A percentile compares a stretch with the other conserved stretches of the same genome.
Conservation (phyloP, 2,329 filamentous ascomycete genomes). For the Decorospora gaudefroyi region DNA sequence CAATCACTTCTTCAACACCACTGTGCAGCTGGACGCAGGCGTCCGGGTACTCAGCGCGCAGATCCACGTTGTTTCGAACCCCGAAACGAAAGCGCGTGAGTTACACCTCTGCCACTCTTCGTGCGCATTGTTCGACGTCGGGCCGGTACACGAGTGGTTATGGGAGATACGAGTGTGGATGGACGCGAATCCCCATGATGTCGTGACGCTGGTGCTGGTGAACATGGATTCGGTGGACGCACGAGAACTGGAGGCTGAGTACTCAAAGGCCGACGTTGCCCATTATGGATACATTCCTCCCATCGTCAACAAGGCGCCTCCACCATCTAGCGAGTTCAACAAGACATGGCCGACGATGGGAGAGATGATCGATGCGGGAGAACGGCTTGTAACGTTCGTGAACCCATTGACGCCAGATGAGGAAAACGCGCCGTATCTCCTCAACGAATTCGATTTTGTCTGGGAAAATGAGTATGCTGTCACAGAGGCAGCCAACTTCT, state of each 20-base stretch:
- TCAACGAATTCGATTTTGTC: conserved; percentile 65
- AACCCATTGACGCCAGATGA: conserved; percentile 52
- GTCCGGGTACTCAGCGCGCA: conserved; percentile 71
- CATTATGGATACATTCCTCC: conserved; percentile 46
- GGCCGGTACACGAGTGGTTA: conserved; percentile 66
- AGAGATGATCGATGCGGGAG: conserved; percentile 65
- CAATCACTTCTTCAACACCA: conserved; percentile 74
- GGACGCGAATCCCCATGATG: conserved; percentile 68
- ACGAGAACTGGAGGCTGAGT: conserved; percentile 56
- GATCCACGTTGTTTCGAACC: conserved; percentile 63
- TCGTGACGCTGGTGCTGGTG: conserved; percentile 72
- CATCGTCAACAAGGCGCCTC: conserved; percentile 57
- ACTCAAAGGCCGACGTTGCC: conserved; percentile 56
- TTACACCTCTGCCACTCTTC: conserved; percentile 71
- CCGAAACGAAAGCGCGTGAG: conserved; percentile 32
- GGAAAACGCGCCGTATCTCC: conserved; percentile 59
- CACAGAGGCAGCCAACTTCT: conserved; percentile 64
- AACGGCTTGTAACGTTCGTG: conserved; percentile 69
- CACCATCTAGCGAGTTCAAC: conserved; percentile 52
- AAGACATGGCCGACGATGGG: conserved; percentile 71
- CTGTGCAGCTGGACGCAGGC: conserved; percentile 69
- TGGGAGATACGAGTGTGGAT: conserved; percentile 67
- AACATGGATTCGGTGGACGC: conserved; percentile 64
- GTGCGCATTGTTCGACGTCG: conserved; percentile 70
- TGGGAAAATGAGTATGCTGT: conserved; percentile 74